Conservation (phyloP, 2,329 filamentous ascomycete species). For the Cytospora leucostoma region DNA sequence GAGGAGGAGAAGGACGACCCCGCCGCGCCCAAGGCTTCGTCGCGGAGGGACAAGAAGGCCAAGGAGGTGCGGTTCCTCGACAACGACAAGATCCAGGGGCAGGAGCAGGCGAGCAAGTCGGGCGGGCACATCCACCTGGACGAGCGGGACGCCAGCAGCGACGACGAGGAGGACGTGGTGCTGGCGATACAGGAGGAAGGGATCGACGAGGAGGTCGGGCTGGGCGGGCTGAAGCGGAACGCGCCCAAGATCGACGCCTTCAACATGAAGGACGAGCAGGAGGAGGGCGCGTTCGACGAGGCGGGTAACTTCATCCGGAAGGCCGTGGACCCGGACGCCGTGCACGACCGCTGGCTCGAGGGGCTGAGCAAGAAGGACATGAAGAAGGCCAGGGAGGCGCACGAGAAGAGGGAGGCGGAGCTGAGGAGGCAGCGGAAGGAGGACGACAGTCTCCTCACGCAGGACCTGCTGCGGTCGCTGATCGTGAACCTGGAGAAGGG, state of each 20-base stretch:
- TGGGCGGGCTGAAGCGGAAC: conserved; percentile 87
- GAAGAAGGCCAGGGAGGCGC: conserved; percentile 80
- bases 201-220: conserved; percentile 85
- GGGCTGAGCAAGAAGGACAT: conserved; percentile 94
- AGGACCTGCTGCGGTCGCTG: conserved; percentile 72
- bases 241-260: conserved; percentile 95
- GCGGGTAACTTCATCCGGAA: conserved; percentile 89
- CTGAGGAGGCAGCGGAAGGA: conserved; percentile 68
- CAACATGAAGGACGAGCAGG: conserved; percentile 87
- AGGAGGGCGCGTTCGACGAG: conserved; percentile 91
- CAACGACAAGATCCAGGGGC: conserved; percentile 71
- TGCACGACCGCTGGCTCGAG: conserved; percentile 90
- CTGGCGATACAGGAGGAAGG: conserved; percentile 74
- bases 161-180: conserved; percentile 71
- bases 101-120: conserved; percentile 71
- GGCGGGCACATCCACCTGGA: conserved; percentile 70
- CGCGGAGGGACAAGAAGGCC: conserved; percentile 56
- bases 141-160: conserved; percentile 51
- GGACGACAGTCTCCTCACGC: conserved; percentile 86
- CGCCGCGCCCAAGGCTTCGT: conserved; percentile 34
- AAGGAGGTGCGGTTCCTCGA: conserved; percentile 64
- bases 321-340: conserved; percentile 82
- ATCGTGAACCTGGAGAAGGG: conserved; percentile 74
- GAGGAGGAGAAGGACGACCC: conserved; percentile 23
- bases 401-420: conserved; percentile 81